Base-by-base conservation (phyloP, 163 green algal species). In the Scenedesmus sp. region DNA sequence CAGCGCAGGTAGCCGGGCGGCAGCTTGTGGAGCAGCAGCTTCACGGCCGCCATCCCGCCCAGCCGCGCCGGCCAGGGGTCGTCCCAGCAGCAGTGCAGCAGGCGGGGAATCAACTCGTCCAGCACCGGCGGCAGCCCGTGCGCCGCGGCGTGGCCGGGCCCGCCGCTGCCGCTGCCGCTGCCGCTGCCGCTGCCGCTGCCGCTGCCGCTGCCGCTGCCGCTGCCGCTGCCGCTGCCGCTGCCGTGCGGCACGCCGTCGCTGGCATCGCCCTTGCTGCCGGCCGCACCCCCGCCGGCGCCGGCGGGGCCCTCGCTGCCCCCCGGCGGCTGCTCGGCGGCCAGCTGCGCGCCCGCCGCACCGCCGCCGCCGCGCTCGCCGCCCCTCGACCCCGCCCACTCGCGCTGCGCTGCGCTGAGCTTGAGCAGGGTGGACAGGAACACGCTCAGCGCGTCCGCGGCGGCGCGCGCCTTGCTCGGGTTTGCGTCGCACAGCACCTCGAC, bases 11-110 rank as follows among this genome's bases (percentile, higher is more conserved):
- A 83, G 3, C 33, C 33, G 28, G 76, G 26, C 3, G 85, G 85
- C 70, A 94, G 80, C 75, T 85, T 84, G 53, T 57, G 42, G 17
- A 88, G 62, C 58, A 97, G 73, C 72, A 89, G 50, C 62, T 84
- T 53, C 0, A 97, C 57, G 18, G 91, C 91, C 7, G 86, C 78
- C 1, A 94, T 88, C n/a, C 95, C 95, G 24, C 94, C 94, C 20
- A 98, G 80, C 29, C 92, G 87, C 10, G 83, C 77, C 11, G 92
- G 71, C 95, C 95, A 98, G 0, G 79, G 80, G 45, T 93, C 89
- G 14, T 92, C 89, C 66, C 95, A 97, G 85, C 96, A 98, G 82
- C 90, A 95, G 84, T 98, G 91, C 79, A 98, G 74, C 34, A 97
- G 75, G 15, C 93, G 88, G 2, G 85, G 83, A 26, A 96, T 53